Base-by-base conservation (phyloP, 2,329 filamentous ascomycete genomes). In the Fusarium sp. region DNA sequence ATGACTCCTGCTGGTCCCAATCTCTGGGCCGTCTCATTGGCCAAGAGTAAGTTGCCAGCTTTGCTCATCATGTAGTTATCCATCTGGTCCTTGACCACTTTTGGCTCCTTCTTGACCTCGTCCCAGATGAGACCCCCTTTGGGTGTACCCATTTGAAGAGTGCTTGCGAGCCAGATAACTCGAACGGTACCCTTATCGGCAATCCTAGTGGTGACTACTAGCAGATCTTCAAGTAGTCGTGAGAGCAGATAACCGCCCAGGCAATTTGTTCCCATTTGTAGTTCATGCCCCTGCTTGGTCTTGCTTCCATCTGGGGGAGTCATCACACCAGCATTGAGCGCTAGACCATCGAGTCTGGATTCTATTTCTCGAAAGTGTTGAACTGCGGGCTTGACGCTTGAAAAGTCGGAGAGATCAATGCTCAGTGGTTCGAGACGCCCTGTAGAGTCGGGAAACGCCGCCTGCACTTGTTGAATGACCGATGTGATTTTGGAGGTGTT, bases 21-120 rank as follows among this genome's bases (percentile, higher is more conserved):
- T 24, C 63, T 55, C 20, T 11, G 33, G 14, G 68, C 42, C n/a
- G 63, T 58, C 22, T 69, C 69, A 2, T 64, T 56, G 5, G 62
- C 54, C 4, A 72, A n/a, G 33, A 72, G 45, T 4, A 63, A 43
- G 13, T 72, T 72, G 6, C 58, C 69, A 3, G 55, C 60, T 31
- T 72, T 72, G 26, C 57, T 68, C 66, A 72, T 72, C 63, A 70
- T 70, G 46, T 70, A 72, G n/a, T 72, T 72, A 36, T 68, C 59
- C 58, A 70, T 66, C 43, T 66, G 66, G 28, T 61, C 58, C 46
- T 67, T 68, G 15, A 40, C 52, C 5, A 65, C 26, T 22, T 57
- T 58, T 8, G 70, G 69, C 26, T 63, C 61, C 14, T 42, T 34
- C 39, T 56, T 63, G 11, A 39, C 18, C 34, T 66, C 63, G 20